phyloP scores from a whole-genome alignment of 2,329 filamentous ascomycete genomes.

The Coccinonectria pachysandricola region DNA sequence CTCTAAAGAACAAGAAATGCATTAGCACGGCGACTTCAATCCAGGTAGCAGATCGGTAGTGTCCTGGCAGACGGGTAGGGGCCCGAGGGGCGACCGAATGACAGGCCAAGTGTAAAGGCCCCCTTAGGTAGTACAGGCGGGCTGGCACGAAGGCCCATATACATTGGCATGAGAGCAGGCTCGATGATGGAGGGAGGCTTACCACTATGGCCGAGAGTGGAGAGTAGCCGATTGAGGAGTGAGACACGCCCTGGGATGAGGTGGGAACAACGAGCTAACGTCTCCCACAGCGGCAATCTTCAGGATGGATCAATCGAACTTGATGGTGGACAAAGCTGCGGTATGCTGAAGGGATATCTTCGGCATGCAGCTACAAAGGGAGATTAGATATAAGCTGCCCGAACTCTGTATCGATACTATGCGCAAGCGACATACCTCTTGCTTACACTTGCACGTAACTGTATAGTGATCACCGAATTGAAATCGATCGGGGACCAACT shows the following conservation, averaged over 20 bases:
- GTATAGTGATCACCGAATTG: constrained; percentile 5
- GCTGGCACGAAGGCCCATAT: constrained; percentile 14
- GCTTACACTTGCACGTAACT: constrained; percentile 6
- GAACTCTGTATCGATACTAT: constrained; percentile 6
- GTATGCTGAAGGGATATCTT: constrained; percentile 23
- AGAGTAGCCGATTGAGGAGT: constrained; percentile 35
- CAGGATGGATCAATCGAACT: constrained; percentile 31
- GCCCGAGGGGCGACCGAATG: constrained; percentile 4
- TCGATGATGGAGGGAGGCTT: constrained; percentile 30
- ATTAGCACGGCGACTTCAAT: constrained; percentile 27
- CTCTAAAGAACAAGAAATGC: constrained; percentile 26
- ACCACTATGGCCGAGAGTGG: constrained; percentile 37
- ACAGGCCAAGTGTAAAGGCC: too few relatives aligned
- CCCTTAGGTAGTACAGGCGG: constrained; percentile 21
- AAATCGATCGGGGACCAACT: constrained; percentile 3
- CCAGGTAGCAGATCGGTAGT: constrained; percentile 16
- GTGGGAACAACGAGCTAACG: constrained; percentile 56
- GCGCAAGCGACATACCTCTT: constrained; percentile 18
- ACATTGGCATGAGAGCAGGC: constrained; percentile 14
- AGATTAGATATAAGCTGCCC: constrained; percentile 18
- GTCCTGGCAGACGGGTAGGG: constrained; percentile 10
- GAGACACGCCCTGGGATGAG: constrained; percentile 35
- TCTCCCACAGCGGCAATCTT: constrained; percentile 45
- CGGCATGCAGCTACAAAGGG: constrained; percentile 28
- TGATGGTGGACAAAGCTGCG: constrained; percentile 30